Evolutionary conservation across 805 yeast species (phyloP), one percentile per base, ranked within the genome.

Genomic region (Middelhovenomyces tepae): DNA sequence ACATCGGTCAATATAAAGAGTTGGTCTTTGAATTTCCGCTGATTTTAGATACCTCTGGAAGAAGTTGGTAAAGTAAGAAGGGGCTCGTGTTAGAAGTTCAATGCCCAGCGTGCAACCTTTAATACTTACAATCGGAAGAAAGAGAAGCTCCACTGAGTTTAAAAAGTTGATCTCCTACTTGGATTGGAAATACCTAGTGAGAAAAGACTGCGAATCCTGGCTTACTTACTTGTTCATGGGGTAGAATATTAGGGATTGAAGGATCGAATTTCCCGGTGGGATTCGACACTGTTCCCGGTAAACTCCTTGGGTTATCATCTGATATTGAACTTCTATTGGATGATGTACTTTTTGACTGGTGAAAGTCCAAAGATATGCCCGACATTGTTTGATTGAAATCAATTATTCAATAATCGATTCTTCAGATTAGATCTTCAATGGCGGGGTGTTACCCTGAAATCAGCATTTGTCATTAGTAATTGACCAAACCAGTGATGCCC

Each of bases 21-120:
- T 41, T 3, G 52, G 48, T 9, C 48, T 31, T 37, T 67, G 67
- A 2, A 46, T 46, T 16, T 48, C 61, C 5, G 56, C 54, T 13
- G 15, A 18, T 6, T 14, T n/a, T 5, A 6, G 5, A 30, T 43
- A 29, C 4, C 47, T 45, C 7, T 32, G 27, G 52, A 86, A 86
- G 58, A 64, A 83, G 17, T 68, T 63, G 2, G 95, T 84, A 61
- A 86, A 87, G 52, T 81, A 85, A 4, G 93, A 82, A 0, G 96
- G 96, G 17, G 29, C 29, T 26, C 20, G n/a, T 5, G 19, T 26
- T 15, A 26, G 10, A 26, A 5, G 17, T 16, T 15, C 19, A 26
- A 26, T 28, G 7, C 13, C 10, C 10, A 15, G n/a, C 7, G 16
- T 8, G 7, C 13, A 11, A 24, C 7, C 13, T 16, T 7, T 7